These are phyloP conservation scores for Nitzschia inconspicua DNA, from an alignment of 108 stramenopile genomes.

Conservation along the genomic window DNA sequence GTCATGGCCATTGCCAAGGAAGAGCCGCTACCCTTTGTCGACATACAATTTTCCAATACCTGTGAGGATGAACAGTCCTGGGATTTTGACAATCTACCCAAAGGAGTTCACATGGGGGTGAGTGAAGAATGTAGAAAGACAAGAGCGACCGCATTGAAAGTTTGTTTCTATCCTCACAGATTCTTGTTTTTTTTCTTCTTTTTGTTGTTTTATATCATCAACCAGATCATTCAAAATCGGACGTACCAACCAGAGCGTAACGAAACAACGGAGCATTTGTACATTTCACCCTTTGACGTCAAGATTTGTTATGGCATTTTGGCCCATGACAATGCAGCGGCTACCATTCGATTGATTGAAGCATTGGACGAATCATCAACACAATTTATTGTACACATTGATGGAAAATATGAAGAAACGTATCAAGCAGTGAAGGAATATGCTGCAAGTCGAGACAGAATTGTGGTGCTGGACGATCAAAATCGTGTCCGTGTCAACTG, in stretches of 20 bases:
- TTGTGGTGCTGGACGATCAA: constrained; percentile 63
- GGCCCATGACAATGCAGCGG: constrained; percentile 76
- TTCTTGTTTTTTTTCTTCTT: background rate
- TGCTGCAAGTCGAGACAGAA: constrained; percentile 43
- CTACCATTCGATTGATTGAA: constrained; percentile 83
- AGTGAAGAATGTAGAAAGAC: too few species aligned
- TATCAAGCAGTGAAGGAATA: constrained; percentile 60
- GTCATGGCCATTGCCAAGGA: constrained; percentile 75
- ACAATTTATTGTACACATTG: constrained; percentile 85
- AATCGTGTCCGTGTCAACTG: constrained; percentile 87
- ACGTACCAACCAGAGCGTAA: constrained; percentile 71
- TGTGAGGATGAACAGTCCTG: constrained; percentile 46
- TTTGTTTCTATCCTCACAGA: background rate
- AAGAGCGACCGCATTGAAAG: too few species aligned
- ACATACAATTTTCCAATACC: constrained; percentile 48
- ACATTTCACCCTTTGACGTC: constrained; percentile 63
- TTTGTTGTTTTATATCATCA: background rate
- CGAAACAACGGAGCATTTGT: constrained; percentile 42
- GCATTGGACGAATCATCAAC: constrained; percentile 64
- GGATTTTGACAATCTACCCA: constrained; percentile 72
- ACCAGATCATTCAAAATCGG: constrained; percentile 60
- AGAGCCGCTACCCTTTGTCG: constrained; percentile 60
- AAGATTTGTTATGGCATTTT: constrained; percentile 79
- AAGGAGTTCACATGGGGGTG: constrained; percentile 47
- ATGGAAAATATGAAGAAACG: constrained; percentile 82